Base-by-base conservation (phyloP, 768 basidiomycete species). In the Naganishia randhawae region DNA sequence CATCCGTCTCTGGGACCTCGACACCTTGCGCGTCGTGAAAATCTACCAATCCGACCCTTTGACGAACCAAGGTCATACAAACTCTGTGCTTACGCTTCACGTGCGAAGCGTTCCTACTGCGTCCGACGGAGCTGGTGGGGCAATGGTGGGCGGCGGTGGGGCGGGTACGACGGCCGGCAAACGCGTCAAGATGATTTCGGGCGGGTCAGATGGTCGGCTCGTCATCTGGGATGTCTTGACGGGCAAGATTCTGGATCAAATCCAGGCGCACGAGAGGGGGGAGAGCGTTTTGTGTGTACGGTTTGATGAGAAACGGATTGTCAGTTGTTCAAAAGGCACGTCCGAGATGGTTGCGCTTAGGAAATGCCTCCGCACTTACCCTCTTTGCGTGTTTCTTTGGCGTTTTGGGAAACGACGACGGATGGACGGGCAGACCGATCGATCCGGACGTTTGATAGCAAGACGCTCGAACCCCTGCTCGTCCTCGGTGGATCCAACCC, bases 261-360 rank as follows among this genome's bases (percentile, higher is more conserved):
- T 75, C 37, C 39, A 73, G 39, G 77, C 74, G 10, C 76, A 77
- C 71, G 45, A 50, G 31, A 7, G 55, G 16, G 55, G 57, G 29
- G 71, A 74, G 39, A 72, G 75, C 33, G 77, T 79, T 32, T 67
- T 77, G 17, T 77, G 73, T 63, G 77, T 79, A 1, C 62, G 73
- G 57, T 76, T 73, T 39, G 71, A 79, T 64, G 72, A 75, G 5
- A 70, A 74, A 57, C 62, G 73, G 27, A 70, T 79, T 22, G 78
- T 79, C 37, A 74, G 73, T 55, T 77, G 77, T 51, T 77, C 77
- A 1, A 79, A 79, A 62, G 78, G 78, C 74, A 50, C 61, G 74
- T n/a, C 7, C 42, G 10, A 19, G 27, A 22, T 64, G 61, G 37
- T 42, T 27, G 39, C 13, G 31, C 27, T 37, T 68, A 17, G 14